A percentile compares a stretch with the other conserved stretches of the same genome.
These are phyloP conservation scores for Ophiocordyceps camponoti-leonardi DNA, from an alignment of 2,329 filamentous ascomycete genomes.

Conservation along the genomic window DNA sequence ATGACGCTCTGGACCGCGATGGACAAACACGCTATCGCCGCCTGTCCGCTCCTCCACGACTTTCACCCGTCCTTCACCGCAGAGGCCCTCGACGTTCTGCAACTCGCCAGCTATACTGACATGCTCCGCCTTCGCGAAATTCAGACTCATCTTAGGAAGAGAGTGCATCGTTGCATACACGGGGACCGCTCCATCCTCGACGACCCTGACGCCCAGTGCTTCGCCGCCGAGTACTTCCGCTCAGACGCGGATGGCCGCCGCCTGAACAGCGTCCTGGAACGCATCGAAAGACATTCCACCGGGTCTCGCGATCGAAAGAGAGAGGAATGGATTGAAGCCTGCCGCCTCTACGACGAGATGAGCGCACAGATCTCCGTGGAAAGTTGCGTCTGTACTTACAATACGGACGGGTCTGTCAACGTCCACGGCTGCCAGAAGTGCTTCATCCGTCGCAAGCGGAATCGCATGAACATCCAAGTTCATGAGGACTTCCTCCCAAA, in stretches of 20 bases:
- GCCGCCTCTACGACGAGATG: constrained; percentile 4
- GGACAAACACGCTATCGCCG: constrained; percentile 3
- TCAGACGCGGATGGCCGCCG: not conserved
- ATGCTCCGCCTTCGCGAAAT: constrained; percentile 1
- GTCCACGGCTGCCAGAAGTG: constrained; percentile 5
- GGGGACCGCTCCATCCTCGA: not conserved
- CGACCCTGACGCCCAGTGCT: not conserved
- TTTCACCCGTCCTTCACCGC: constrained; percentile 1
- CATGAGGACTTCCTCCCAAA: constrained; percentile 11
- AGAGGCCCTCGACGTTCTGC: constrained; percentile 1
- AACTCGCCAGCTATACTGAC: not conserved
- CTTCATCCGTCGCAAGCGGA: constrained; percentile 3
- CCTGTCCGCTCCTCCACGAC: constrained; percentile 1
- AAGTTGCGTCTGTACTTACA: constrained; percentile 5
- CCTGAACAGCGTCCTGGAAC: not conserved
- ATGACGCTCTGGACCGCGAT: constrained; percentile 5
- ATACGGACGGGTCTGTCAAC: not conserved
- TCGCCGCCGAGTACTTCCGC: constrained; percentile 1
- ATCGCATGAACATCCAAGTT: constrained; percentile 3
- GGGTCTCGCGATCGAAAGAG: not conserved
- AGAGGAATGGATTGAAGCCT: not conserved
- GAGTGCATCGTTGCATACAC: not conserved
- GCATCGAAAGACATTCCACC: not conserved
- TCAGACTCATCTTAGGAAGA: constrained; percentile 1
- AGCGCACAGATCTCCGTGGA: constrained; percentile 2